Evolutionary conservation across 805 yeast species (phyloP), one percentile per base, ranked within the genome.

Genomic region (Kregervanrija fluxuum): DNA sequence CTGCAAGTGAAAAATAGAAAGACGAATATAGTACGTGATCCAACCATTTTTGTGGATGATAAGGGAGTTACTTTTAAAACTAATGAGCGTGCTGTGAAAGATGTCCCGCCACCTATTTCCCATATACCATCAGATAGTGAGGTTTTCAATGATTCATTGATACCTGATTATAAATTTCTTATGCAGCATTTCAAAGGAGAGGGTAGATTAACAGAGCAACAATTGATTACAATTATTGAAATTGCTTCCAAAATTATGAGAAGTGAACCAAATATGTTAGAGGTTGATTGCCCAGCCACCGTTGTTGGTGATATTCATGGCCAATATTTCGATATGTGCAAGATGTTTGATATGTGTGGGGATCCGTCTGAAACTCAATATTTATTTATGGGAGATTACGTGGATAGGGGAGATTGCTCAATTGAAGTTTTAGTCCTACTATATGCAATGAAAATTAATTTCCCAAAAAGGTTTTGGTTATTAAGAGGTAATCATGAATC

Each of bases 271-370:
- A 91, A 85, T 55, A 60, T 93, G 56, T 67, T 91, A 39, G 71
- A 72, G 17, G 83, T 93, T 2, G 86, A 87, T 1, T 95, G 96
- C 2, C 99, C 98, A 1, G 84, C 90, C 2, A 88, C 95, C 1
- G 90, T 93, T 3, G 89, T 96, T 65, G 99, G 99, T 42, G 98
- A 91, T 63, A 78, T 91, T 12, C 98, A 91, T 64, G 99, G 99
- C n/a, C 98, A 93, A 62, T 91, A 77, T 64, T 89, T 76, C 61
- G 99, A 93, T 65, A 70, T 93, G 53, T 72, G 90, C 76, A 89
- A 89, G 64, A 67, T 91, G 48, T 84, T 91, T 55, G 96, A 89
- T 57, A 89, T 89, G 40, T 96, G 96, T 37, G 98, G 98, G 3
- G 82, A 84, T 55, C 96, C 97, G 11, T 47, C 42, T n/a, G 70